Evolutionary conservation across 495 filamentous ascomycete species (phyloP).

Genomic region (Chaetomium fimeti): DNA sequence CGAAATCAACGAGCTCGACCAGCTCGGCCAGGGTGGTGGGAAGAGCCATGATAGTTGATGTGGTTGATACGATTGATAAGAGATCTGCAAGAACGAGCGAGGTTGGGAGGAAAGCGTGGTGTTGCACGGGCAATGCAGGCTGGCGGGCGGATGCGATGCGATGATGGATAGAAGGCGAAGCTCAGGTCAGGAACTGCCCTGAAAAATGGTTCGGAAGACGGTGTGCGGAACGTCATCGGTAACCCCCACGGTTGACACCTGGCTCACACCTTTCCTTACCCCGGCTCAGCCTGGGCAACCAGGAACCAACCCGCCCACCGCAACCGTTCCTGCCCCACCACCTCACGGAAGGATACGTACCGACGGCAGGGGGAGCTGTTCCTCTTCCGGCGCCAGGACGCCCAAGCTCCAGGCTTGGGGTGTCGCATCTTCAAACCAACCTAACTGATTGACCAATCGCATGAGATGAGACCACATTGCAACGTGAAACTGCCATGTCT

Average conservation of each 20-base stretch:
- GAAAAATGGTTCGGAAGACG: slow-evolving; percentile 10
- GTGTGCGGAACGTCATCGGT: slow-evolving; percentile 20
- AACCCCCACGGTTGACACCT: not conserved
- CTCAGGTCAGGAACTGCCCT: not conserved
- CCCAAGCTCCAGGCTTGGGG: slow-evolving; percentile 15
- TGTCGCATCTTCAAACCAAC: slow-evolving; percentile 20
- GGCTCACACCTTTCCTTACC: not conserved
- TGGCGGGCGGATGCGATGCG: not conserved
- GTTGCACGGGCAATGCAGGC: not conserved
- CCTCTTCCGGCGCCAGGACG: slow-evolving; percentile 17
- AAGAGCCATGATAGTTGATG: slow-evolving; percentile 33
- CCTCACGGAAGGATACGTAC: slow-evolving; percentile 8
- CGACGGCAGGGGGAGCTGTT: slow-evolving; percentile 8
- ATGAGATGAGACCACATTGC: slow-evolving; percentile 28
- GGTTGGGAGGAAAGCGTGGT: not conserved
- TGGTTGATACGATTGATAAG: slow-evolving; percentile 2
- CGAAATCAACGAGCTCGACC: slow-evolving; percentile 57
- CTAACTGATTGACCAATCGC: slow-evolving; percentile 15
- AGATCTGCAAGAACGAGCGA: not conserved
- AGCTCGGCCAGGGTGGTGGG: slow-evolving; percentile 37
- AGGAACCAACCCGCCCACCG: slow-evolving; percentile 2
- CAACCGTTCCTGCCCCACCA: slow-evolving; percentile 1
- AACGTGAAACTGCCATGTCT: not conserved
- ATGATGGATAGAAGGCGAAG: not conserved
- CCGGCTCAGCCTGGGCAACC: not conserved